Percentiles rank a stretch among this genome's conserved stretches.
phyloP scores from a whole-genome alignment of 495 filamentous ascomycete species.

The Penicillium longicatenatum region DNA sequence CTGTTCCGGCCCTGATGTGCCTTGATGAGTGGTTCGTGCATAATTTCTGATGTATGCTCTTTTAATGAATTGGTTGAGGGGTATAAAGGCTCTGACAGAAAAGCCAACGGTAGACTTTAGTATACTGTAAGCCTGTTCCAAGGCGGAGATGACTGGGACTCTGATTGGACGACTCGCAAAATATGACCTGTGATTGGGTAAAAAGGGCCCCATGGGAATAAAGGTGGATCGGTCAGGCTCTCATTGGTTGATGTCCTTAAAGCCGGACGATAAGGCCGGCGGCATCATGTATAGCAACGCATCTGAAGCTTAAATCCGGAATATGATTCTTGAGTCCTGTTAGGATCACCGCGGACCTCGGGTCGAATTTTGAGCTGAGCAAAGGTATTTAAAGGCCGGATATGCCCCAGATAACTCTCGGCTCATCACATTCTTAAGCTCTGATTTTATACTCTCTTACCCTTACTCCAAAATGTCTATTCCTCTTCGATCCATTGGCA shows the following conservation, averaged over 20 bases:
- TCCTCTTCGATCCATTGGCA: slow-evolving; percentile 46
- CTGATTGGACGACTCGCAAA: slow-evolving; percentile 18
- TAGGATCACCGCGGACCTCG: too few relatives aligned
- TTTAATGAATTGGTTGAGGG: background rate
- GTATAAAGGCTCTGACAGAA: background rate
- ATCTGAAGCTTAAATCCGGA: background rate
- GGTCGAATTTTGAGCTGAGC: too few relatives aligned
- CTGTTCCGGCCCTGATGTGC: background rate
- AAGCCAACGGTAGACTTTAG: background rate
- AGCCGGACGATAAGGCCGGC: slow-evolving; percentile 4
- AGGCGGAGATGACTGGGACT: background rate
- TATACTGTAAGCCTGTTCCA: background rate
- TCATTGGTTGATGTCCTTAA: background rate
- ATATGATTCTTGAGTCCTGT: background rate
- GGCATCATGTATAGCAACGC: background rate
- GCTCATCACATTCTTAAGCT: background rate
- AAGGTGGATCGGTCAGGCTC: background rate
- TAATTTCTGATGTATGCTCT: background rate
- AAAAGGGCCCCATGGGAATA: background rate
- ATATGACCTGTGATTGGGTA: slow-evolving; percentile 7
- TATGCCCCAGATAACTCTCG: background rate
- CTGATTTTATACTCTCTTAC: background rate
- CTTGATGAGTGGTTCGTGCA: background rate
- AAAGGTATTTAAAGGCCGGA: slow-evolving; percentile 11
- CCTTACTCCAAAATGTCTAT: slow-evolving; percentile 16